A percentile compares a stretch with the other conserved stretches of the same genome.
Conservation (phyloP, 2,329 filamentous ascomycete species). For the Metarhizium album region DNA sequence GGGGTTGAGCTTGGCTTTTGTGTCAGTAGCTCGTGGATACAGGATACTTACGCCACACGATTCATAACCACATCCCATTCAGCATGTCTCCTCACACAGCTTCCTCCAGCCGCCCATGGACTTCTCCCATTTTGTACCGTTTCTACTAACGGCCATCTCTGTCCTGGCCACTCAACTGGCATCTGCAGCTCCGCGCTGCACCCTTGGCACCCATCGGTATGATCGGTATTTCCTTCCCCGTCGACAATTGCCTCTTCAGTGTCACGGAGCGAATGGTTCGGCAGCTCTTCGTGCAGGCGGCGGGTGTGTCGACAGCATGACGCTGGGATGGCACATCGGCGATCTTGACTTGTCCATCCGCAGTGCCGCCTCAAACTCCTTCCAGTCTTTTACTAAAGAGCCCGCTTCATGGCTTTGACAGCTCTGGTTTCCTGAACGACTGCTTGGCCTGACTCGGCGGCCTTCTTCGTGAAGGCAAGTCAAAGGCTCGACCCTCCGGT, state of each 20-base stretch:
- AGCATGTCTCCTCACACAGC: no score
- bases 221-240: no score
- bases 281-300: neutral
- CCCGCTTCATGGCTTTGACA: conserved; percentile 2
- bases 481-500: conserved; percentile 9
- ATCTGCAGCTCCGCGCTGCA: neutral
- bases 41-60: no score
- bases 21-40: no score
- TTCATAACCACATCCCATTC: no score
- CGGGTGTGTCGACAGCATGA: conserved; percentile 5
- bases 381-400: conserved; percentile 23
- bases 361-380: conserved; percentile 27
- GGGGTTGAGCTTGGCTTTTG: no score
- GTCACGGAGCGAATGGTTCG: neutral
- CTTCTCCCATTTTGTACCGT: neutral
- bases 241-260: neutral
- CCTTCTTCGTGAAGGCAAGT: neutral
- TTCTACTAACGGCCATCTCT: neutral
- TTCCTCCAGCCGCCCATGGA: no score
- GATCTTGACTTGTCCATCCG: conserved; percentile 18
- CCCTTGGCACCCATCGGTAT: neutral
- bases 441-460: neutral
- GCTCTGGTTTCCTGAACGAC: neutral
- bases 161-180: neutral
- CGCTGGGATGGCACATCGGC: conserved; percentile 18